Conservation (phyloP, 164 flowering plant species). For the Dillenia suffruticosa region DNA sequence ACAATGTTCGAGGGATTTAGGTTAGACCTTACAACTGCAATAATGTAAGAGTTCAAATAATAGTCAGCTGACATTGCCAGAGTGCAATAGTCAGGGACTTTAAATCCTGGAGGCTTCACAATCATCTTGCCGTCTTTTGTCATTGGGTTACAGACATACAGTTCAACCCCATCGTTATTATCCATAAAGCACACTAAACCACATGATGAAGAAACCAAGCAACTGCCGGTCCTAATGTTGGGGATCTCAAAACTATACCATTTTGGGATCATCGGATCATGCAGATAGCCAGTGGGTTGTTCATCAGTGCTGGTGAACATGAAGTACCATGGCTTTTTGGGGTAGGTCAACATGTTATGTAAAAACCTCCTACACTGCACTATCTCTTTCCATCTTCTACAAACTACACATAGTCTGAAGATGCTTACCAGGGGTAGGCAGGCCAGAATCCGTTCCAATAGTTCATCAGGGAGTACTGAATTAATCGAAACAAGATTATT, state of each 20-base stretch:
- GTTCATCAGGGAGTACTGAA: conserved; percentile 68
- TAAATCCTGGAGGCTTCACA: conserved; percentile 55
- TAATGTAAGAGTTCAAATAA: conserved; percentile 34
- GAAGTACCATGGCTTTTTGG: conserved; percentile 88
- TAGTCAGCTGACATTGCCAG: conserved; percentile 62
- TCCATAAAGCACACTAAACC: conserved; percentile 92
- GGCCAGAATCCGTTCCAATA: conserved; percentile 73
- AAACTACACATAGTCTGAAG: conserved; percentile 73
- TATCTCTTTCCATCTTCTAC: conserved; percentile 86
- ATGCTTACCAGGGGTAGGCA: conserved; percentile 78
- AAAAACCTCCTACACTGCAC: conserved; percentile 64
- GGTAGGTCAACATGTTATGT: conserved; percentile 44
- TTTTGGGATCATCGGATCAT: conserved; percentile 70
- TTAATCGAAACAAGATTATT: conserved; percentile 40
- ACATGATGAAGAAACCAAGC: conserved; percentile 69
- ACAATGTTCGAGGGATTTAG: conserved; percentile 75
- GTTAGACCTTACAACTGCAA: conserved; percentile 71
- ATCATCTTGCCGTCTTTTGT: conserved; percentile 48
- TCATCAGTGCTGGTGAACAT: conserved; percentile 89
- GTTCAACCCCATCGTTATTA: conserved; percentile 46
- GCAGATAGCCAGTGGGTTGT: conserved; percentile 62
- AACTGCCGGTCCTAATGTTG: conserved; percentile 49
- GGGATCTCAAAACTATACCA: conserved; percentile 89
- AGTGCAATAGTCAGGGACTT: conserved; percentile 69
- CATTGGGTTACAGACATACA: conserved; percentile 81